phyloP scores from a whole-genome alignment of 2,329 filamentous ascomycete species.

The Ceratocystis diversiconidia region DNA sequence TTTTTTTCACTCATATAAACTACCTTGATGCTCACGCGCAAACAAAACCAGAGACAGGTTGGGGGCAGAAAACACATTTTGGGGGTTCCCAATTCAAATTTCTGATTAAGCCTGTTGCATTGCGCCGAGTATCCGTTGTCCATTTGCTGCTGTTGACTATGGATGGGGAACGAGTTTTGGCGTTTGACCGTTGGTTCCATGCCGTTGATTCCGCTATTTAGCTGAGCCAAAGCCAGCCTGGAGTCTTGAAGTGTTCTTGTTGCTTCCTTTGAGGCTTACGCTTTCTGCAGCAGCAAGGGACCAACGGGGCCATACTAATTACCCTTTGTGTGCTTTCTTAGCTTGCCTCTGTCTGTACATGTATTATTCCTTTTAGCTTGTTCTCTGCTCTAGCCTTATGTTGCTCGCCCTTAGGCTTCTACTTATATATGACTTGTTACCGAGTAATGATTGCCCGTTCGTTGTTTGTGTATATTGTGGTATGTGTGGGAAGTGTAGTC shows the following conservation, averaged over 20 bases:
- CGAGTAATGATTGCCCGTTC: background rate
- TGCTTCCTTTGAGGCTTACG: too few species aligned
- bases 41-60: background rate
- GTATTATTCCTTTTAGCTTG: slow-evolving; percentile 4
- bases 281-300: background rate
- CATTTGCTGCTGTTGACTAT: background rate
- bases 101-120: background rate
- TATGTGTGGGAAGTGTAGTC: too few species aligned
- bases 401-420: background rate
- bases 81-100: background rate
- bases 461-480: background rate
- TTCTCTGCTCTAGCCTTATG: background rate
- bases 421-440: background rate
- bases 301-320: background rate
- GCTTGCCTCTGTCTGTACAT: background rate
- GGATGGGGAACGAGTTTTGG: background rate
- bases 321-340: background rate
- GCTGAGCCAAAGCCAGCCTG: background rate
- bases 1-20: slow-evolving; percentile 15
- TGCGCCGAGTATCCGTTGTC: background rate
- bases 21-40: background rate
- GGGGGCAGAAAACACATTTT: background rate
- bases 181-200: background rate
- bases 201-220: background rate
- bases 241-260: too few species aligned